Percentiles rank a stretch among this genome's conserved stretches.
phyloP scores from a whole-genome alignment of 1,284 basidiomycete species.

The Moniliella sp. region DNA sequence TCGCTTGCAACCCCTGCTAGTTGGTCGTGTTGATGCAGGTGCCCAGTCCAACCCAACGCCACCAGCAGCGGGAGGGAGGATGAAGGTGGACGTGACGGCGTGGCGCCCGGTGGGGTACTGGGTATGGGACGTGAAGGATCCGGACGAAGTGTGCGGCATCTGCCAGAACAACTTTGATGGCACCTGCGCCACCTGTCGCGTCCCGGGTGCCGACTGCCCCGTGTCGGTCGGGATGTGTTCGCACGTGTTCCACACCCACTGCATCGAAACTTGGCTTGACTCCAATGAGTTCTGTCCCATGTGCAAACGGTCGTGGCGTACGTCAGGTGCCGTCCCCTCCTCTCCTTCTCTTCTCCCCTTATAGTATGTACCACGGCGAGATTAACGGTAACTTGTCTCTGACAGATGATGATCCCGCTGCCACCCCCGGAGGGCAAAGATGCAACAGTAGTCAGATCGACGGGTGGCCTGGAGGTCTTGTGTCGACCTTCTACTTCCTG shows the following conservation, averaged over 20 bases:
- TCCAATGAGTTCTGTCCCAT: constrained; percentile 16
- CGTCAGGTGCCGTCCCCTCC: too few relatives aligned
- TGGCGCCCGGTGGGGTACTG: constrained; percentile 30
- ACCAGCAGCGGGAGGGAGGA: constrained; percentile 1
- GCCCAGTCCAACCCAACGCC: too few relatives aligned
- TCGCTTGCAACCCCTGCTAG: too few relatives aligned
- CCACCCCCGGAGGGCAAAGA: too few relatives aligned
- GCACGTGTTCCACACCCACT: constrained; percentile 32
- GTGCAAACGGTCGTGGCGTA: constrained; percentile 15
- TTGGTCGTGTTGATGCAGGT: too few relatives aligned
- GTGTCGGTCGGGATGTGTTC: constrained; percentile 24
- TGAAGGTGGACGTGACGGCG: constrained; percentile 28
- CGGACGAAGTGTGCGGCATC: constrained; percentile 32
- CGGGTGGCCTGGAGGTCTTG: too few relatives aligned
- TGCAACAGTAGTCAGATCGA: too few relatives aligned
- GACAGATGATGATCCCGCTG: too few relatives aligned
- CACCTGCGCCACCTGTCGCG: constrained; percentile 25
- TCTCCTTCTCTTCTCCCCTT: too few relatives aligned
- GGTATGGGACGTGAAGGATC: constrained; percentile 32
- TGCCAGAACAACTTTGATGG: constrained; percentile 33
- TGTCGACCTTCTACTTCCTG: too few relatives aligned
- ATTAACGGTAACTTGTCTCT: too few relatives aligned
- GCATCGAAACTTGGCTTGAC: constrained; percentile 30
- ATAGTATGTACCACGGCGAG: too few relatives aligned
- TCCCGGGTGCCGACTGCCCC: constrained; percentile 26